phyloP scores from a whole-genome alignment of 2,329 filamentous ascomycete species.

The Exophiala aquamarina region DNA sequence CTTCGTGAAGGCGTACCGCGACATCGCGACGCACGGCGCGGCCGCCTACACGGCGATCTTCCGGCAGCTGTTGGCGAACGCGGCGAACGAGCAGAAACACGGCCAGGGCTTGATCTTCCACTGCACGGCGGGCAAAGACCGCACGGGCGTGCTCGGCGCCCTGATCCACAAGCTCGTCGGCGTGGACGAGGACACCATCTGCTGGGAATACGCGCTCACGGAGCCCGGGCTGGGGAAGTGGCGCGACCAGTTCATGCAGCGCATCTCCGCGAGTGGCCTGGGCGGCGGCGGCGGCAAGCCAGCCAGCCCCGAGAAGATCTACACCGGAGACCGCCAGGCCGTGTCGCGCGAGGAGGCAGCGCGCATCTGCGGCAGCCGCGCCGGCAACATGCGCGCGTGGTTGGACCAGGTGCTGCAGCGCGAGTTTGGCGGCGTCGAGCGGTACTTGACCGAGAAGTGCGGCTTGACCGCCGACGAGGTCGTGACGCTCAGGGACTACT shows the following conservation, averaged over 20 bases:
- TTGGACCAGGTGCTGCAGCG: conserved; percentile 23
- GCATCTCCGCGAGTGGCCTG: conserved; percentile 21
- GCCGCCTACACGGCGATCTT: conserved; percentile 60
- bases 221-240: conserved; percentile 55
- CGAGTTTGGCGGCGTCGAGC: conserved; percentile 26
- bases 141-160: conserved; percentile 70
- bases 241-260: conserved; percentile 26
- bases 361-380: conserved; percentile 24
- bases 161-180: conserved; percentile 65
- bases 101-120: conserved; percentile 57
- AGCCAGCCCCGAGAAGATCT: not conserved
- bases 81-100: not conserved
- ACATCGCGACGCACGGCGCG: conserved; percentile 63
- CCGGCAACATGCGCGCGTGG: conserved; percentile 28
- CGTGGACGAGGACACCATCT: conserved; percentile 59
- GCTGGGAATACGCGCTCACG: conserved; percentile 68
- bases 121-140: conserved; percentile 76
- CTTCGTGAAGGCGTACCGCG: conserved; percentile 67
- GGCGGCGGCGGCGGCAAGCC: conserved; percentile 15
- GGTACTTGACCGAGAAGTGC: conserved; percentile 23
- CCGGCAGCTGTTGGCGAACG: conserved; percentile 49
- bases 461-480: conserved; percentile 26
- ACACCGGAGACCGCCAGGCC: conserved; percentile 6
- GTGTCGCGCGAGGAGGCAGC: conserved; percentile 23
- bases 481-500: conserved; percentile 14